Evolutionary conservation across 2,329 filamentous ascomycete genomes (phyloP), one percentile per base, ranked within the genome.

Genomic region (Sporothrix sp.): DNA sequence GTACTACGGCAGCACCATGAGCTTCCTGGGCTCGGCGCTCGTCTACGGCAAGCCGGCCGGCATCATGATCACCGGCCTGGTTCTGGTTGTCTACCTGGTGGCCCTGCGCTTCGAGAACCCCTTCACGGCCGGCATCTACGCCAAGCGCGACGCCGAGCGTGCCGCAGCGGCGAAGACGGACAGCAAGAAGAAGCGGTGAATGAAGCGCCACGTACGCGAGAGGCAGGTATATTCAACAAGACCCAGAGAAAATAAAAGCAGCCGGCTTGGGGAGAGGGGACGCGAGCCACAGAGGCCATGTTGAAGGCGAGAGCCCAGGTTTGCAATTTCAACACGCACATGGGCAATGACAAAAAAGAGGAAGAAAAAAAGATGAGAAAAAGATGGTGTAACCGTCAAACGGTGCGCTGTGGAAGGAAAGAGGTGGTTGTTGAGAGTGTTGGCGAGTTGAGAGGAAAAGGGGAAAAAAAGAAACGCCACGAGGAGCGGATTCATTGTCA

Each of bases 1-100:
- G 93, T 98, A 98, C 74, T 86, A 89, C 71, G 93, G 93, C 52
- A 88, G 84, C 55, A 93, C 91, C 21, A 76, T 95, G 76, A 91
- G 85, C 70, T 98, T 98, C 70, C 70, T 97, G 52, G 93, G 87
- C 21, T 86, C 85, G 2, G 87, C 91, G 5, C 69, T 98, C 52
- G 80, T 87, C 65, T 88, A 82, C 62, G 89, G 87, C 50, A 93
- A 89, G 70, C 89, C 89, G 0, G 93, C 91, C 1, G 93, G 93
- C 1, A 59, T 97, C 33, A 61, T 91, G 46, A 66, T 96, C 60
- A 89, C 87, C 0, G 72, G 66, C 14, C 75, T 86, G 70, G 90
- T 96, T 13, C 78, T 85, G 58, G 61, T 84, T 23, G 79, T 88
- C 51, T 97, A 97, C 68, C 72, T 82, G 63, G 68, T 95, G 55